A percentile compares a stretch with the other conserved stretches of the same genome.
These are phyloP conservation scores for Pyrenophora seminiperda DNA, from an alignment of 2,329 filamentous ascomycete species.

Conservation along the genomic window DNA sequence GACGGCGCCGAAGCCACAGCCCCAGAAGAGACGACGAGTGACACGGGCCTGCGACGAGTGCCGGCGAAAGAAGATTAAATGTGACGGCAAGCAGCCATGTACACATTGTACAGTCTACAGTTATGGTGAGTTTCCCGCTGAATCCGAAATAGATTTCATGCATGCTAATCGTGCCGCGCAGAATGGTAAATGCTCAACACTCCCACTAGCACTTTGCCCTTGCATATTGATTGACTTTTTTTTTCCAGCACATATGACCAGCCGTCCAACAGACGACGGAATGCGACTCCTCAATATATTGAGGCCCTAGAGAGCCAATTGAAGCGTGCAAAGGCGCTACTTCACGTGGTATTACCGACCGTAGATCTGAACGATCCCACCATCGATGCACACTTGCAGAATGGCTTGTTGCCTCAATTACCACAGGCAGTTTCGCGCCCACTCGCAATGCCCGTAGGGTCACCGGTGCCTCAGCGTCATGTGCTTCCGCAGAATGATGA, in stretches of 20 bases:
- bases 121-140: conserved; percentile 68
- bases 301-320: conserved; percentile 84
- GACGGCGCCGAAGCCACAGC: conserved; percentile 41
- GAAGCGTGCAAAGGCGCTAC: conserved; percentile 78
- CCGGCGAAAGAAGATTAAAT: conserved; percentile 60
- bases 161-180: conserved; percentile 47
- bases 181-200: conserved; percentile 62
- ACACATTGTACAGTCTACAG: conserved; percentile 98
- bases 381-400: conserved; percentile 76
- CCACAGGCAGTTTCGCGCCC: conserved; percentile 29
- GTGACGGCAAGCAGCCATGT: conserved; percentile 61
- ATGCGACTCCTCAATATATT: conserved; percentile 90
- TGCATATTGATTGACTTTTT: conserved; percentile 8
- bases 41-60: conserved; percentile 52
- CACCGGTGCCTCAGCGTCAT: conserved; percentile 29
- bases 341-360: conserved; percentile 80
- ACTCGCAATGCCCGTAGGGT: conserved; percentile 28
- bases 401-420: conserved; percentile 61
- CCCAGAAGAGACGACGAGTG: conserved; percentile 51
- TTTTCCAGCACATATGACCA: conserved; percentile 76
- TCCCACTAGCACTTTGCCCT: background rate
- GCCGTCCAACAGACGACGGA: conserved; percentile 86
- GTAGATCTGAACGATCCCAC: conserved; percentile 84
- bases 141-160: background rate
- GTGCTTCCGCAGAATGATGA: conserved; percentile 33